Evolutionary conservation across 1,284 basidiomycete species (phyloP).

Genomic region (Papiliotrema terrestris): DNA sequence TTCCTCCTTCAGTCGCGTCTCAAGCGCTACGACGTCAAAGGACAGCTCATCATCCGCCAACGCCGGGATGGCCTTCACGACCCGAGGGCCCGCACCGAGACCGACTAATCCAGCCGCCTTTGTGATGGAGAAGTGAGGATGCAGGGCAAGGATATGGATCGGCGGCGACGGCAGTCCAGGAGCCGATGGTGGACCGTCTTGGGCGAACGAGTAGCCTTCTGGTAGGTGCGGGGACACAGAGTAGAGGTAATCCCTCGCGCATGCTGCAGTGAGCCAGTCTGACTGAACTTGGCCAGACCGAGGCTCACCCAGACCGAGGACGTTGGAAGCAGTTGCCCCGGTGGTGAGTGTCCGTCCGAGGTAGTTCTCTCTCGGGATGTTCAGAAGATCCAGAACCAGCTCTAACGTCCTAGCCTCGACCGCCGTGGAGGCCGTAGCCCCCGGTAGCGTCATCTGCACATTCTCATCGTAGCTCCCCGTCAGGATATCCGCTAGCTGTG

Average conservation of each 20-base stretch:
- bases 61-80: constrained; percentile 42
- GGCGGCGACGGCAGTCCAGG: constrained; percentile 33
- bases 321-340: constrained; percentile 54
- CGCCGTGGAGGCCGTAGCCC: constrained; percentile 47
- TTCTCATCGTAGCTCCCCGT: constrained; percentile 50
- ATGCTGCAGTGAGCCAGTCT: constrained; percentile 24
- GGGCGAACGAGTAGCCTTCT: constrained; percentile 45
- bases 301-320: constrained; percentile 49
- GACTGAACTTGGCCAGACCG: background rate
- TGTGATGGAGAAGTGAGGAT: constrained; percentile 52
- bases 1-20: constrained; percentile 35
- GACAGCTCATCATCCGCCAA: constrained; percentile 35
- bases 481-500: constrained; percentile 50
- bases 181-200: constrained; percentile 46
- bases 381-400: constrained; percentile 51
- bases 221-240: constrained; percentile 29
- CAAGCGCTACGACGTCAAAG: constrained; percentile 48
- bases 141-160: constrained; percentile 50
- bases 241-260: constrained; percentile 46
- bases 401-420: constrained; percentile 50
- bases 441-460: constrained; percentile 51
- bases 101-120: constrained; percentile 54
- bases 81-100: constrained; percentile 45
- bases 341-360: constrained; percentile 52
- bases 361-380: constrained; percentile 42